Conservation (phyloP, 2,329 filamentous ascomycete species). For the Stemphylium vesicarium region DNA sequence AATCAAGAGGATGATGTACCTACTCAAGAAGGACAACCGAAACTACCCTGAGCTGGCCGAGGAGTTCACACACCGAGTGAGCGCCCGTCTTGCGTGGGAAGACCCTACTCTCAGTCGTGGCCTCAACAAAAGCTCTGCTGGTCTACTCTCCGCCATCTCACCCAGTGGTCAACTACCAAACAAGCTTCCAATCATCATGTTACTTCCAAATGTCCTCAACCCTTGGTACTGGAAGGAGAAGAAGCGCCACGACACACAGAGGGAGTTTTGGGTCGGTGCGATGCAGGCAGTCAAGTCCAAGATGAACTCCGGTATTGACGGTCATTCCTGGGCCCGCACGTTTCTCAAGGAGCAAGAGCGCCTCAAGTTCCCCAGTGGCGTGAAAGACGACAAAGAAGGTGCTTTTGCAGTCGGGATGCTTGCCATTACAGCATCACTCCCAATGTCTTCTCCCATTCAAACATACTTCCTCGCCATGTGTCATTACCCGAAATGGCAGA, state of each 20-base stretch:
- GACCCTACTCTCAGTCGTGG: not conserved
- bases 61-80: slow-evolving; percentile 4
- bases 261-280: slow-evolving; percentile 3
- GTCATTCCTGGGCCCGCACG: slow-evolving; percentile 5
- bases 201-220: not conserved
- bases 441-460: slow-evolving; percentile 7
- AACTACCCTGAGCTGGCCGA: slow-evolving; percentile 5
- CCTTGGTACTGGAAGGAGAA: slow-evolving; percentile 9
- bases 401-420: slow-evolving; percentile 7
- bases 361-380: slow-evolving; percentile 3
- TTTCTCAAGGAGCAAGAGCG: slow-evolving; percentile 4
- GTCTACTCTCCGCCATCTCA: not conserved
- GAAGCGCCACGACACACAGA: not conserved
- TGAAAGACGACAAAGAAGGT: not conserved
- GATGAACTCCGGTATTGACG: not conserved
- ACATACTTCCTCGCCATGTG: slow-evolving; percentile 29
- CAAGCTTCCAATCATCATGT: not conserved
- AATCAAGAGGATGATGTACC: slow-evolving; percentile 7
- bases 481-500: slow-evolving; percentile 59
- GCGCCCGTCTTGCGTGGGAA: slow-evolving; percentile 7
- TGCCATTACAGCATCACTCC: slow-evolving; percentile 6
- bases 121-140: slow-evolving; percentile 5
- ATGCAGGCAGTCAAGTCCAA: slow-evolving; percentile 6
- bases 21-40: slow-evolving; percentile 3
- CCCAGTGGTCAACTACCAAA: slow-evolving; percentile 2